Percentiles rank a stretch among this genome's conserved stretches.
These are phyloP conservation scores for Aureobasidium sp. DNA, from an alignment of 2,329 filamentous ascomycete species.

Conservation along the genomic window DNA sequence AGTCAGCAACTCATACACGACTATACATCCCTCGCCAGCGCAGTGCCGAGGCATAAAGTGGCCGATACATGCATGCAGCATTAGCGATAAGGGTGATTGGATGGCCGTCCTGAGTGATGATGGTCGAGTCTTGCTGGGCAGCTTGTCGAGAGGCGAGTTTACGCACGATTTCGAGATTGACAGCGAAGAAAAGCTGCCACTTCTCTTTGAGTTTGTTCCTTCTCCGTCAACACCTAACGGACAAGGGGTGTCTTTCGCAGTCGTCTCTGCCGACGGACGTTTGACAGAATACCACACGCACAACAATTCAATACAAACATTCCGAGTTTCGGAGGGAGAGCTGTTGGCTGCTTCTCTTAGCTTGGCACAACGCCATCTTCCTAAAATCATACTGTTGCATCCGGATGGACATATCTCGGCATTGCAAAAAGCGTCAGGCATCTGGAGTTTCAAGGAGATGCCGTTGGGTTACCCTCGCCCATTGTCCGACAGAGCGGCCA, in stretches of 20 bases:
- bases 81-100: slow-evolving; percentile 59
- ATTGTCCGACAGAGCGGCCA: neutral
- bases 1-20: slow-evolving; percentile 7
- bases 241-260: slow-evolving; percentile 40
- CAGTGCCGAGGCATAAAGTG: slow-evolving; percentile 23
- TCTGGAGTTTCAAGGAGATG: slow-evolving; percentile 10
- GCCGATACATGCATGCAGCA: slow-evolving; percentile 49
- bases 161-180: slow-evolving; percentile 50
- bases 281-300: slow-evolving; percentile 53
- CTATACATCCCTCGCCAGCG: slow-evolving; percentile 19
- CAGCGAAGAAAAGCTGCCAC: slow-evolving; percentile 51
- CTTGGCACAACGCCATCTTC: slow-evolving; percentile 1
- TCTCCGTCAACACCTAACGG: slow-evolving; percentile 27
- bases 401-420: slow-evolving; percentile 7
- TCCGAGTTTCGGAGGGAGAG: slow-evolving; percentile 21
- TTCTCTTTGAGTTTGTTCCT: slow-evolving; percentile 57
- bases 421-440: slow-evolving; percentile 7
- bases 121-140: slow-evolving; percentile 57
- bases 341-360: slow-evolving; percentile 8
- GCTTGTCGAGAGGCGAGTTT: slow-evolving; percentile 51
- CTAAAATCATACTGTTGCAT: slow-evolving; percentile 1
- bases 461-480: neutral
- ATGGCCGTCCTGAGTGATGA: slow-evolving; percentile 58
- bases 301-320: slow-evolving; percentile 20
- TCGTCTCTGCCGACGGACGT: slow-evolving; percentile 59